A percentile compares a stretch with the other conserved stretches of the same genome.
Conservation (phyloP, 202 grass and related monocot genomes). For the Brachypodium distachyon region DNA sequence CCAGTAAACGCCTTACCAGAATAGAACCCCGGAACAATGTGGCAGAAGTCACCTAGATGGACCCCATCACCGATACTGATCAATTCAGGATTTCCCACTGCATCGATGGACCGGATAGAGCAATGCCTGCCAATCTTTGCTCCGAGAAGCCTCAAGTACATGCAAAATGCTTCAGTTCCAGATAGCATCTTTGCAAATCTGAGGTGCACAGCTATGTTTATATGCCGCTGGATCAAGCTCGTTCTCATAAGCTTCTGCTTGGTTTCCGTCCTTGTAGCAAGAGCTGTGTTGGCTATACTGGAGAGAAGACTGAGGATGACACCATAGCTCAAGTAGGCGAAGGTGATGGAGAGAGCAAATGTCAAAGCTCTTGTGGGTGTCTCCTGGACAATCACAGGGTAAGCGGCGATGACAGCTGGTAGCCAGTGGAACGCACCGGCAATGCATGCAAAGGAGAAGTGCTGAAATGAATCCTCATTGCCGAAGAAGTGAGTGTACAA, state of each 20-base stretch:
- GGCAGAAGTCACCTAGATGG: constrained; percentile 68
- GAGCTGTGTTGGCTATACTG: constrained; percentile 15
- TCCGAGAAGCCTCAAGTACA: constrained; percentile 55
- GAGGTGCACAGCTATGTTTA: constrained; percentile 41
- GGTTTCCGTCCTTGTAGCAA: constrained; percentile 2
- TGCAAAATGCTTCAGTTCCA: constrained; percentile 65
- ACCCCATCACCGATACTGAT: constrained; percentile 56
- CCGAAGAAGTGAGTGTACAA: constrained; percentile 31
- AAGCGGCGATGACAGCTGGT: constrained; percentile 36
- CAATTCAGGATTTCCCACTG: constrained; percentile 34
- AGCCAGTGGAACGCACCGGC: constrained; percentile 63
- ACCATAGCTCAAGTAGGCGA: constrained; percentile 44
- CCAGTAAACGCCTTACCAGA: constrained; percentile 27
- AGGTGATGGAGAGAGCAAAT: constrained; percentile 30
- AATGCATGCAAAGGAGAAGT: constrained; percentile 50
- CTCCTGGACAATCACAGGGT: constrained; percentile 36
- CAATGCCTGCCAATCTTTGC: constrained; percentile 57
- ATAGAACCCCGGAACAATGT: constrained; percentile 49
- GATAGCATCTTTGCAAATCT: constrained; percentile 71
- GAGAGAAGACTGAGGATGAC: constrained; percentile 43
- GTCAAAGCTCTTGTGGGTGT: constrained; percentile 8
- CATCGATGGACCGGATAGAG: constrained; percentile 64
- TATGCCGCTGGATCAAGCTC: constrained; percentile 32
- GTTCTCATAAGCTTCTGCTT: constrained; percentile 6
- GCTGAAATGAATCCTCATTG: constrained; percentile 18